Evolutionary conservation across 225 moss, liverwort and hornwort species (phyloP).

Genomic region (Bryum argenteum): DNA sequence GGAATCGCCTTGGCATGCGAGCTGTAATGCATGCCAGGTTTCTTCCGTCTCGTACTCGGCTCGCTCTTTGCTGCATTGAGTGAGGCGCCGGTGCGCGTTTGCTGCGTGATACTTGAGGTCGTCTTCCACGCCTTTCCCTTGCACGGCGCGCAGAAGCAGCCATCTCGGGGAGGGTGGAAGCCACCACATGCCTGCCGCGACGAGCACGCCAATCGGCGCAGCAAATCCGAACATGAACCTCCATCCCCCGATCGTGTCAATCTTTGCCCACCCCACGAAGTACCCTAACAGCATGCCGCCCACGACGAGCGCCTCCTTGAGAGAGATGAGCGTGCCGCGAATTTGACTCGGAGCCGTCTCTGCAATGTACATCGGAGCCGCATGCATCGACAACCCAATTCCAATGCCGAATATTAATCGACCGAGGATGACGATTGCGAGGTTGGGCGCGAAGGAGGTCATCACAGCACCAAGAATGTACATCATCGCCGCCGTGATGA

Average conservation of each 20-base stretch:
- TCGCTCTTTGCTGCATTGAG: conserved; percentile 31
- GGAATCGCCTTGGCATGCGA: conserved; percentile 44
- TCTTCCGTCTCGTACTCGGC: conserved; percentile 66
- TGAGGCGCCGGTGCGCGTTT: conserved; percentile 52
- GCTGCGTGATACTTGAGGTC: conserved; percentile 60
- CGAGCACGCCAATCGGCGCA: conserved; percentile 57
- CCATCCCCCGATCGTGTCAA: conserved; percentile 79
- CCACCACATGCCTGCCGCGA: conserved; percentile 82
- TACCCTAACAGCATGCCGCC: conserved; percentile 79
- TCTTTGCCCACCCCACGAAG: conserved; percentile 66
- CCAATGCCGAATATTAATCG: conserved; percentile 70
- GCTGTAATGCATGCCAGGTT: conserved; percentile 58
- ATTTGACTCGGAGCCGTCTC: conserved; percentile 78
- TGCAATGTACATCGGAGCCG: conserved; percentile 91
- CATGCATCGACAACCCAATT: conserved; percentile 94
- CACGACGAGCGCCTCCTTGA: conserved; percentile 82
- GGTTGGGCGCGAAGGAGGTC: conserved; percentile 55
- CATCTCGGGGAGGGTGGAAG: conserved; percentile 90
- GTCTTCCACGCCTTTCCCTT: conserved; percentile 58
- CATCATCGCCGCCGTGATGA: conserved; percentile 59
- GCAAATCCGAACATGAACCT: conserved; percentile 84
- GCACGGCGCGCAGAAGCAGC: conserved; percentile 77
- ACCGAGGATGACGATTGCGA: conserved; percentile 56
- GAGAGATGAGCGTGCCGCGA: conserved; percentile 76
- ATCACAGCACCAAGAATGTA: conserved; percentile 61